These are phyloP conservation scores for Sporisorium scitamineum DNA, from an alignment of 1,284 basidiomycete species.

Conservation along the genomic window DNA sequence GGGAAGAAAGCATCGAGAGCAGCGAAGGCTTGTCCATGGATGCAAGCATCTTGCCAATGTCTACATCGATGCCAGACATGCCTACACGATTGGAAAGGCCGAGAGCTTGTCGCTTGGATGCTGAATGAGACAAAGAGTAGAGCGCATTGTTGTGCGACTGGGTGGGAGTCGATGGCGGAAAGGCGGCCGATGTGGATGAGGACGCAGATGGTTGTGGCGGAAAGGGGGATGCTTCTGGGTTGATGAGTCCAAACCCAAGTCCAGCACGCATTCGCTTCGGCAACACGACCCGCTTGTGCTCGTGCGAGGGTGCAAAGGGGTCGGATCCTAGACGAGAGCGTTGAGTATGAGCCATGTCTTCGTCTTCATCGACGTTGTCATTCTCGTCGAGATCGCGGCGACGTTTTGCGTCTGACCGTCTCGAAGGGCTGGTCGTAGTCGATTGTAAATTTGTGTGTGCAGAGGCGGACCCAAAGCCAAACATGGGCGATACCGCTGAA, in stretches of 20 bases:
- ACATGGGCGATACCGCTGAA: slow-evolving; percentile 22
- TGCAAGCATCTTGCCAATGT: slow-evolving; percentile 61
- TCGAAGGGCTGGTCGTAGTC: slow-evolving; percentile 18
- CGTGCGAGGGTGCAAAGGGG: slow-evolving; percentile 18
- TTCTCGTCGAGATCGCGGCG: slow-evolving; percentile 43
- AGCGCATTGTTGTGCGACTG: not conserved
- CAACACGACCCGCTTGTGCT: slow-evolving; percentile 34
- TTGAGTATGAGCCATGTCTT: slow-evolving; percentile 46
- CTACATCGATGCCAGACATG: slow-evolving; percentile 52
- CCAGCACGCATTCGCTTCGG: slow-evolving; percentile 56
- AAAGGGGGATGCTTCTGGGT: slow-evolving; percentile 21
- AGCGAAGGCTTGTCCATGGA: slow-evolving; percentile 63
- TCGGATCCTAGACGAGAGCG: slow-evolving; percentile 19
- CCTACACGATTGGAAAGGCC: slow-evolving; percentile 24
- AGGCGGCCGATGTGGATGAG: slow-evolving; percentile 16
- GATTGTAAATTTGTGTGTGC: slow-evolving; percentile 12
- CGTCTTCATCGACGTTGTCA: slow-evolving; percentile 43
- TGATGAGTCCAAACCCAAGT: slow-evolving; percentile 45
- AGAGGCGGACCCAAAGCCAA: slow-evolving; percentile 19
- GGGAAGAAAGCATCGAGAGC: slow-evolving; percentile 55
- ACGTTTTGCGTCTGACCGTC: slow-evolving; percentile 49
- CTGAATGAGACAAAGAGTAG: slow-evolving; percentile 12
- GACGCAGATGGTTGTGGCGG: slow-evolving; percentile 7
- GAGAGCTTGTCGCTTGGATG: slow-evolving; percentile 38
- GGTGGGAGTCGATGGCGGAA: slow-evolving; percentile 2